phyloP scores from a whole-genome alignment of 345 rosid genomes.

The Citrus unshiu region DNA sequence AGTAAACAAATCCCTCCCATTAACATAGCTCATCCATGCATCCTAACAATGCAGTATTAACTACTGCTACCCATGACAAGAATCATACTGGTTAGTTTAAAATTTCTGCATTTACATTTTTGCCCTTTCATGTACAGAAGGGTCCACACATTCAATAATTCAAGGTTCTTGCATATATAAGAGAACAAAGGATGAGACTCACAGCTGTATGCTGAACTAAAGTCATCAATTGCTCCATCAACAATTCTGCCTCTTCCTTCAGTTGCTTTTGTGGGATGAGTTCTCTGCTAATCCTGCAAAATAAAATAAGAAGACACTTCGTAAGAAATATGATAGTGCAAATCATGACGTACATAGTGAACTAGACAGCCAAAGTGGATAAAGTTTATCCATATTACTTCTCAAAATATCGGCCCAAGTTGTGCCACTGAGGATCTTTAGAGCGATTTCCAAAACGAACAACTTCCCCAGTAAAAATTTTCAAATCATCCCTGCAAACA shows the following conservation, averaged over 20 bases:
- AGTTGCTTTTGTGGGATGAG: constrained; percentile 63
- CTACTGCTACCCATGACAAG: not conserved
- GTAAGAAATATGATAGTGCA: not conserved
- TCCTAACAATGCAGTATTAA: not conserved
- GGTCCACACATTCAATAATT: not conserved
- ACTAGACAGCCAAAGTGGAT: not conserved
- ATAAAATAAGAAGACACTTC: not conserved
- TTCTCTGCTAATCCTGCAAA: constrained; percentile 60
- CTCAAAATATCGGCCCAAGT: constrained; percentile 79
- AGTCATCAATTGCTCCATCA: constrained; percentile 61
- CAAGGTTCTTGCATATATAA: not conserved
- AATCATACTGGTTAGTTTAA: not conserved
- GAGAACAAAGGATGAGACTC: constrained; percentile 28
- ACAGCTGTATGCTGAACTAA: constrained; percentile 85
- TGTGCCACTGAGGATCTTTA: constrained; percentile 97
- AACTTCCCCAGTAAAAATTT: constrained; percentile 80
- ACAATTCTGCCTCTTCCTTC: constrained; percentile 60
- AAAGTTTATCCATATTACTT: constrained; percentile 42
- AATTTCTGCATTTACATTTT: not conserved
- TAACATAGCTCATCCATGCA: not conserved
- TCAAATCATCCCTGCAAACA: constrained; percentile 69
- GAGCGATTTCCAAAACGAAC: constrained; percentile 93
- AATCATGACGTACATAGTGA: not conserved
- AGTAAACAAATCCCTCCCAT: not conserved
- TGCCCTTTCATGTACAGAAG: not conserved